Evolutionary conservation across 176 grass and related monocot genomes (phyloP), one percentile per base, ranked within the genome.

Genomic region (Themeda triandra): DNA sequence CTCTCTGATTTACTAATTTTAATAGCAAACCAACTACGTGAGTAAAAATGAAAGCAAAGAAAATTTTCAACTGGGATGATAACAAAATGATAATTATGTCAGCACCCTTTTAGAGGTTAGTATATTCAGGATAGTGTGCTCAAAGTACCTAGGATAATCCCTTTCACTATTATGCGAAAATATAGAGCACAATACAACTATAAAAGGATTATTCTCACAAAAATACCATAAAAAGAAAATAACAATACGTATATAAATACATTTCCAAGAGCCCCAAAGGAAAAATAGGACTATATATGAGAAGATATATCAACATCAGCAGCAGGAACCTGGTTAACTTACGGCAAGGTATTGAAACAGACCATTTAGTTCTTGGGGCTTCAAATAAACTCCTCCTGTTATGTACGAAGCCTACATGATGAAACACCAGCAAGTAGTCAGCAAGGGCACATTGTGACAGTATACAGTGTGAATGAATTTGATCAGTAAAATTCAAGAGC

Each of bases 331-430:
- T 27, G 30, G 64, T 56, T 53, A 86, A 73, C 88, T 83, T 91
- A 98, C 95, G 54, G 92, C 87, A 83, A 98, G 95, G 27, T 93
- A 98, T 71, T 98, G 85, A 87, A 93, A 93, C 84, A 98, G 78
- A 63, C 92, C 95, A 90, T 88, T 92, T 68, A 93, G 66, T 24
- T 93, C 89, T 81, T 93, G 95, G 17, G 95, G 95, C 75, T 98
- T 98, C 87, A 98, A 62, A 92, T 98, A 98, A 90, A 98, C 91
- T 73, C 95, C 95, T 58, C 92, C 85, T 42, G 95, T 95, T 74
- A 98, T 98, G 70, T 98, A 88, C 7, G 95, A 98, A 87, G 95
- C 95, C 92, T 98, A 87, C 9, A 65, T 91, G 83, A 75, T 53
- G 63, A 75, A 77, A 68, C 56, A 73, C 21, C 49, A 77, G 23